Evolutionary conservation across 108 stramenopile species (phyloP).

Genomic region (Craspedostauros australis): DNA sequence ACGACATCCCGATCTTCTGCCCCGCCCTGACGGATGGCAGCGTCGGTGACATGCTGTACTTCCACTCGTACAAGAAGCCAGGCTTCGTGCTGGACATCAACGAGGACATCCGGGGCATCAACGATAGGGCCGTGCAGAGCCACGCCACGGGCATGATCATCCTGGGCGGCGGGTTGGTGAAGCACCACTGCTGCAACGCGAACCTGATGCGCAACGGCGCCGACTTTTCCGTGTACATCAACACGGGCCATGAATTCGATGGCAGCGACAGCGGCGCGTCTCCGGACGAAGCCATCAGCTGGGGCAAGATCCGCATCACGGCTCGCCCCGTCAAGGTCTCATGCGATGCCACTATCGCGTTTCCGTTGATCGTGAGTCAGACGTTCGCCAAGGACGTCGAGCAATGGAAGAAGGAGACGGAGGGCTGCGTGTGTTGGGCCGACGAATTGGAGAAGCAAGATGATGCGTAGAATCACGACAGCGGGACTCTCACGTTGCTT

Average conservation of each 20-base stretch:
- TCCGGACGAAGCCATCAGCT: conserved; percentile 97
- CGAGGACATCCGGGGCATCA: conserved; percentile 92
- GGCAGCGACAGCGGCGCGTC: conserved; percentile 96
- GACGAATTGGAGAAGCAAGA: conserved; percentile 29
- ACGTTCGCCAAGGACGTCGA: conserved; percentile 96
- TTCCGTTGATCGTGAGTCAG: conserved; percentile 94
- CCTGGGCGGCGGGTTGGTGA: conserved; percentile 96
- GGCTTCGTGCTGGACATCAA: conserved; percentile 94
- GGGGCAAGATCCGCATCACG: conserved; percentile 96
- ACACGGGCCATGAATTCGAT: conserved; percentile 97
- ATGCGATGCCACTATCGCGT: conserved; percentile 93
- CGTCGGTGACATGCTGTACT: conserved; percentile 99
- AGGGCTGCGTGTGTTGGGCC: conserved; percentile 63
- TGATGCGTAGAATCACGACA: neutral
- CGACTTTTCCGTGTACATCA: conserved; percentile 97
- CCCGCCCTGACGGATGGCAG: conserved; percentile 99
- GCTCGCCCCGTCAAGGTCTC: conserved; percentile 95
- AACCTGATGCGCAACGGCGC: conserved; percentile 99
- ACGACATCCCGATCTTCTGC: conserved; percentile 97
- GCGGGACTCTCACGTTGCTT: too few relatives aligned
- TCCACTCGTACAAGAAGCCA: conserved; percentile 96
- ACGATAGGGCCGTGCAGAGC: conserved; percentile 90
- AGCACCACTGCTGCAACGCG: conserved; percentile 99
- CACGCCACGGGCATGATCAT: conserved; percentile 96
- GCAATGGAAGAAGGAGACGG: conserved; percentile 57